phyloP scores from a whole-genome alignment of 345 rosid genomes.

The Populus alba region DNA sequence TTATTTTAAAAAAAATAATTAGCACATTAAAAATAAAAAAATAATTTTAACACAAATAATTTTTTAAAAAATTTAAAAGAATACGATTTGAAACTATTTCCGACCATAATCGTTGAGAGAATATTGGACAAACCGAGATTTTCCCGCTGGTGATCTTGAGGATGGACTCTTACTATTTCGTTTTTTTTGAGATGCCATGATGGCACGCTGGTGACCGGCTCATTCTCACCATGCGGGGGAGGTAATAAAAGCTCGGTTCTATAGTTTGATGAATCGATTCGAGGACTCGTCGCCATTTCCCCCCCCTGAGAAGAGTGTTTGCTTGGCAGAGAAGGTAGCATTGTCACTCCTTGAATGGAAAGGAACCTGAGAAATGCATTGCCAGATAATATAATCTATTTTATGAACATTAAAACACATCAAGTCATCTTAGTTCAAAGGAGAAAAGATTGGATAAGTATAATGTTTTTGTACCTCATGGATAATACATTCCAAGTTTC shows the following conservation, averaged over 20 bases:
- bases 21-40: too few species aligned
- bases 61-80: too few species aligned
- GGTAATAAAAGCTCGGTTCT: constrained; percentile 30
- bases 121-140: too few species aligned
- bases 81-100: too few species aligned
- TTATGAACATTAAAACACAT: background rate
- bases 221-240: constrained; percentile 15
- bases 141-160: too few species aligned
- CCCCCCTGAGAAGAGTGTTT: background rate
- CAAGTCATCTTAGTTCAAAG: background rate
- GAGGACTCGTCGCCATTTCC: constrained; percentile 5
- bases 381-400: background rate
- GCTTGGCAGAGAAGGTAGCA: background rate
- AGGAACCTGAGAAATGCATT: background rate
- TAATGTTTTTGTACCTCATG: too few species aligned
- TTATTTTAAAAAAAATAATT: too few species aligned
- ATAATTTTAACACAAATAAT: too few species aligned
- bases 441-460: background rate
- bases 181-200: constrained; percentile 48
- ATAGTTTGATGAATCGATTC: background rate
- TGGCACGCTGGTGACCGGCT: constrained; percentile 7
- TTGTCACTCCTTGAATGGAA: background rate
- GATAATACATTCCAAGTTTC: too few species aligned
- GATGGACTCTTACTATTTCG: constrained; percentile 34
- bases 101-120: too few species aligned